A percentile compares a stretch with the other conserved stretches of the same genome.
Evolutionary conservation across 805 yeast genomes (phyloP).

Genomic region (Jamesozyma piceae): DNA sequence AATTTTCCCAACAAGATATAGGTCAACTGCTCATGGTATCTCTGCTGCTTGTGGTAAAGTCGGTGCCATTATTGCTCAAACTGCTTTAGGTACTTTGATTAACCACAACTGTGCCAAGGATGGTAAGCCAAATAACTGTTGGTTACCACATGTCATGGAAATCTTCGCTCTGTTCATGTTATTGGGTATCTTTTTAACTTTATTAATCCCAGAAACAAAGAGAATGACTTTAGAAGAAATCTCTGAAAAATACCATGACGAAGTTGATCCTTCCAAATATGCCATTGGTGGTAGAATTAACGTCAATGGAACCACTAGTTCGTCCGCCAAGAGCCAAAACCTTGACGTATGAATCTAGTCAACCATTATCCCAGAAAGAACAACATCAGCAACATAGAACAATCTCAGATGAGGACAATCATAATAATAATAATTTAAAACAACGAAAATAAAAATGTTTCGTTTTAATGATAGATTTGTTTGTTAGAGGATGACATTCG

Average conservation of each 20-base stretch:
- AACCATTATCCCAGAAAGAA: not conserved
- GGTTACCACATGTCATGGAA: slow-evolving; percentile 88
- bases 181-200: slow-evolving; percentile 55
- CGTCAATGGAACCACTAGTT: not conserved
- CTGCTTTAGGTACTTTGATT: slow-evolving; percentile 74
- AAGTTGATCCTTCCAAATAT: slow-evolving; percentile 41
- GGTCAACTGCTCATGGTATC: slow-evolving; percentile 92
- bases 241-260: slow-evolving; percentile 74
- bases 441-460: too few relatives aligned
- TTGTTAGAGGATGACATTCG: too few relatives aligned
- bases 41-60: slow-evolving; percentile 89
- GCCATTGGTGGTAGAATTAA: slow-evolving; percentile 2
- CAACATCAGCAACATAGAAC: too few relatives aligned
- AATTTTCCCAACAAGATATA: slow-evolving; percentile 86
- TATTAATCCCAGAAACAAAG: slow-evolving; percentile 82
- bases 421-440: too few relatives aligned
- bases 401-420: too few relatives aligned
- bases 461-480: too few relatives aligned
- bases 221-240: slow-evolving; percentile 83
- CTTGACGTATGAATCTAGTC: not conserved
- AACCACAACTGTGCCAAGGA: slow-evolving; percentile 65
- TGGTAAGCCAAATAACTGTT: slow-evolving; percentile 48
- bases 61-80: slow-evolving; percentile 89
- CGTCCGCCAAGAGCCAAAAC: not conserved
- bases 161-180: slow-evolving; percentile 89